Evolutionary conservation across 768 basidiomycete genomes (phyloP).

Genomic region (Royoungia palumana): DNA sequence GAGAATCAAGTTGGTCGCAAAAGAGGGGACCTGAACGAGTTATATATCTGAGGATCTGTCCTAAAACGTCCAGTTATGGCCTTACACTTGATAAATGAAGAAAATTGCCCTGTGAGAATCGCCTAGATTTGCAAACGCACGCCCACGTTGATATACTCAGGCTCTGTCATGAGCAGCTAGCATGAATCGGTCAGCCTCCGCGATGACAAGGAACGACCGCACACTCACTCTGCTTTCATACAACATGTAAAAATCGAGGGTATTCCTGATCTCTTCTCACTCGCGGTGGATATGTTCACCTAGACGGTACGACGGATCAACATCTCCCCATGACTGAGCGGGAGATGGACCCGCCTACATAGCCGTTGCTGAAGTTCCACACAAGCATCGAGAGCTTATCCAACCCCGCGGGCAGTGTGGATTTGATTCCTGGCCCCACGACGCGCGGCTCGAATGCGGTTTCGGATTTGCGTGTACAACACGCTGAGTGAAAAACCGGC

Average conservation of each 20-base stretch:
- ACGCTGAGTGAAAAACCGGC: slow-evolving; percentile 15
- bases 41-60: neutral
- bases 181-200: neutral
- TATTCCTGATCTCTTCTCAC: slow-evolving; percentile 22
- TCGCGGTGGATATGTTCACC: slow-evolving; percentile 13
- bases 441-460: slow-evolving; percentile 40
- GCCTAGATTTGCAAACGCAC: neutral
- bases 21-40: slow-evolving; percentile 24
- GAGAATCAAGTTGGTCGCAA: slow-evolving; percentile 21
- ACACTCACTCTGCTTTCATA: slow-evolving; percentile 28
- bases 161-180: slow-evolving; percentile 38
- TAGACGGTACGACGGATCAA: neutral
- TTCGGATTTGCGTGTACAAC: slow-evolving; percentile 44
- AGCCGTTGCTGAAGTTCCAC: slow-evolving; percentile 41
- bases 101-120: slow-evolving; percentile 37
- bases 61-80: neutral
- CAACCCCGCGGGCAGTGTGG: slow-evolving; percentile 43
- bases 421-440: slow-evolving; percentile 41
- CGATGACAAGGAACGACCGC: neutral
- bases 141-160: slow-evolving; percentile 39
- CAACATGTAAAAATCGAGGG: slow-evolving; percentile 18
- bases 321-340: neutral
- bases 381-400: slow-evolving; percentile 42
- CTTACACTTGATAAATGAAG: slow-evolving; percentile 35
- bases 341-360: slow-evolving; percentile 39